Evolutionary conservation across 805 yeast species (phyloP).

Genomic region (Blastobotrys peoriensis): DNA sequence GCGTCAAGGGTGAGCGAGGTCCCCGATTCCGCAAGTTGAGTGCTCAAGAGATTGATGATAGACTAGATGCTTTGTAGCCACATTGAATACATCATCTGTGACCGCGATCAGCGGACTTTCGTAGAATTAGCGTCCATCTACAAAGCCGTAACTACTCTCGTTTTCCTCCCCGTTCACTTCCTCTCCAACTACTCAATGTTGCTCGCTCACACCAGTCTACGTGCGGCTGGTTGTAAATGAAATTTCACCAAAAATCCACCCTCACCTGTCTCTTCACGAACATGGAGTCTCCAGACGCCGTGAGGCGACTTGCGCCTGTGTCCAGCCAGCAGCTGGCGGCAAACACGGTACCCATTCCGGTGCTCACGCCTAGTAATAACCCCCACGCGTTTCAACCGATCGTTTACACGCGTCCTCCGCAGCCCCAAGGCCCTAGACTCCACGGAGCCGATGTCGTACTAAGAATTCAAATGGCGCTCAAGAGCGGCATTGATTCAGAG

Average conservation of each 20-base stretch:
- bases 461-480: slow-evolving; percentile 65
- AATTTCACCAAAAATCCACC: too few relatives aligned
- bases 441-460: slow-evolving; percentile 59
- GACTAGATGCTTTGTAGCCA: slow-evolving; percentile 76
- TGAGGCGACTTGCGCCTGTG: too few relatives aligned
- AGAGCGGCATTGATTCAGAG: slow-evolving; percentile 59
- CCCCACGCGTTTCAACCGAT: slow-evolving; percentile 27
- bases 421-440: slow-evolving; percentile 29
- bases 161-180: too few relatives aligned
- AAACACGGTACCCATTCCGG: slow-evolving; percentile 25
- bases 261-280: too few relatives aligned
- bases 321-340: slow-evolving; percentile 4
- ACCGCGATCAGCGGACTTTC: slow-evolving; percentile 4
- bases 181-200: slow-evolving; percentile 1
- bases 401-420: slow-evolving; percentile 18
- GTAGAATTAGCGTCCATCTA: slow-evolving; percentile 3
- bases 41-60: slow-evolving; percentile 90
- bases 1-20: slow-evolving; percentile 70
- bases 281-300: too few relatives aligned
- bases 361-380: slow-evolving; percentile 29
- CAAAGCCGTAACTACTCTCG: too few relatives aligned
- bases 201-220: slow-evolving; percentile 5
- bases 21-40: slow-evolving; percentile 84
- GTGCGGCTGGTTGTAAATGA: too few relatives aligned
- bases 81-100: slow-evolving; percentile 1